Evolutionary conservation across 1,139 yeast genomes (phyloP), one percentile per base, ranked within the genome.

Genomic region (Arxiozyma telluris): DNA sequence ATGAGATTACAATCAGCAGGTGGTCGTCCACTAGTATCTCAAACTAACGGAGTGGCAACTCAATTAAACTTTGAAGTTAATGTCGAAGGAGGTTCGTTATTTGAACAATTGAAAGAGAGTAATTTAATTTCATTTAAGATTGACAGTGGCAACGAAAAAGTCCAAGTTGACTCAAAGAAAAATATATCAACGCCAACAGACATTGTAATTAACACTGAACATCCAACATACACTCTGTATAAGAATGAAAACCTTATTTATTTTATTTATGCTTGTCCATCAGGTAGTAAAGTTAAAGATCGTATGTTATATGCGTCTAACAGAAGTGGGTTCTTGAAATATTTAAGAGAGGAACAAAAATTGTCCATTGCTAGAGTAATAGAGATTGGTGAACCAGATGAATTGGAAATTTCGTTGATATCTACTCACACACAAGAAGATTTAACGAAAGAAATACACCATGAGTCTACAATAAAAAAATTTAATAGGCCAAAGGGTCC

Each of bases 261-360:
- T 41, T 89, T 93, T 67, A 81, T 91, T 44, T 89, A 89, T 66
- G 79, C 93, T 7, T 91, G 97, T 69, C 98, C 98, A 3, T 82
- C 94, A 0, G 90, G 93, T 1, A 86, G 96, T 30, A 84, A 84
- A 68, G 94, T 93, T 49, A 87, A 85, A 69, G 95, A 90, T 54
- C 79, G 98, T 61, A 93, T 93, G 98, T 70, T 91, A 49, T 90
- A 89, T 65, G 98, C 98, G 1, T 80, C 96, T 2, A 84, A 84
- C 58, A 85, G 90, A 64, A 80, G 78, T 56, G 87, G 89, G 3
- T 78, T 88, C 55, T 70, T 84, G 42, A 76, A 74, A 50, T 76
- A 78, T 55, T 75, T 88, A 61, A 67, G 71, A 54, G 60, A 64
- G 20, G 69, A 71, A 44, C 64, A 65, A 20, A 61, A 69, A 1